These are phyloP conservation scores for Blastocystis sp. DNA, from an alignment of 352 stramenopile genomes.

Conservation along the genomic window DNA sequence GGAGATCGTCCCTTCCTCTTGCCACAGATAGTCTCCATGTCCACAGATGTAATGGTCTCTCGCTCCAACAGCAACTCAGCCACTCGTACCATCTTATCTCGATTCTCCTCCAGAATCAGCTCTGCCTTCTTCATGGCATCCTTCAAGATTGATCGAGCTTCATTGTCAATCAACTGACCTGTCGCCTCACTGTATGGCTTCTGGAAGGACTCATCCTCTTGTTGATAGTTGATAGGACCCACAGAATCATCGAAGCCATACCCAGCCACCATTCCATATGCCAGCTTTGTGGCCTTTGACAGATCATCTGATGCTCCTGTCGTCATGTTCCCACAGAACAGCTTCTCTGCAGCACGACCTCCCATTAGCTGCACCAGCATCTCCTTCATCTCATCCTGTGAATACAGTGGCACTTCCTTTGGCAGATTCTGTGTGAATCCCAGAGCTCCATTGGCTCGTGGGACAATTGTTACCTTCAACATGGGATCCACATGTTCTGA, in stretches of 20 bases:
- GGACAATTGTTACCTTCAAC: constrained; percentile 95
- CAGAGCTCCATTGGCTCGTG: constrained; percentile 85
- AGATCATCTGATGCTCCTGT: constrained; percentile 89
- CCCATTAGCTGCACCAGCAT: constrained; percentile 97
- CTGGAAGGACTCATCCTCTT: neutral
- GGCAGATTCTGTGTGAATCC: constrained; percentile 97
- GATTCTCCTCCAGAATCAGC: constrained; percentile 23
- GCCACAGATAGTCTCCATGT: constrained; percentile 37
- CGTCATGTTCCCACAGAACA: constrained; percentile 91
- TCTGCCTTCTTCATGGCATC: constrained; percentile 1
- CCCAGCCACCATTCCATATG: neutral
- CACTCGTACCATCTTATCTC: neutral
- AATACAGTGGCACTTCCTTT: constrained; percentile 90
- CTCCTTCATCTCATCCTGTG: constrained; percentile 87
- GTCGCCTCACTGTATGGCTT: neutral
- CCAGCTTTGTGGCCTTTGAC: constrained; percentile 69
- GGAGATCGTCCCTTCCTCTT: constrained; percentile 23
- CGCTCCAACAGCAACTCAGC: constrained; percentile 48
- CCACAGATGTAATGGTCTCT: constrained; percentile 54
- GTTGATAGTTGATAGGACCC: constrained; percentile 10
- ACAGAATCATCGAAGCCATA: constrained; percentile 49
- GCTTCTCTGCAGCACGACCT: constrained; percentile 88
- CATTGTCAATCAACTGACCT: neutral
- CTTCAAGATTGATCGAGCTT: neutral
- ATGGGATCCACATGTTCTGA: constrained; percentile 92